These are phyloP conservation scores for Rubia tinctorum DNA, from an alignment of 305 asterid genomes.

Conservation along the genomic window DNA sequence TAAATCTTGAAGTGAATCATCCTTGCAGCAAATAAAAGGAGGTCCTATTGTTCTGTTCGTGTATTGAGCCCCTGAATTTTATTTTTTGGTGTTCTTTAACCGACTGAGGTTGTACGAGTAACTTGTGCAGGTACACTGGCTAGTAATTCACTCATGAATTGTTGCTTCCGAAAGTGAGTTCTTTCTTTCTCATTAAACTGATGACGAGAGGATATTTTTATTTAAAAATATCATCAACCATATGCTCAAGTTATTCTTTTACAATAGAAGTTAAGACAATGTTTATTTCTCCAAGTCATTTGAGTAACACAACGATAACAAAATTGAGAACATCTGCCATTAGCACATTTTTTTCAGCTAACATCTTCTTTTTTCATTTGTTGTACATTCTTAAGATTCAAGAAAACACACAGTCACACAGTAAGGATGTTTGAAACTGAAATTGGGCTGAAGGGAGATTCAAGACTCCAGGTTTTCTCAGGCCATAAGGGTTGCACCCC, in stretches of 20 bases:
- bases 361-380: no score
- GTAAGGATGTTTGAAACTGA: constrained; percentile 77
- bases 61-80: constrained; percentile 91
- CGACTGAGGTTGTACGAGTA: constrained; percentile 73
- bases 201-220: constrained; percentile 20
- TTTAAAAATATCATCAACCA: neutral
- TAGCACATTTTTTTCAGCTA: no score
- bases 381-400: no score
- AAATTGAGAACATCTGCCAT: no score
- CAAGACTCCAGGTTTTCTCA: constrained; percentile 77
- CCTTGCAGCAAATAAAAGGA: constrained; percentile 81
- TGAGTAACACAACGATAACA: constrained; percentile 20
- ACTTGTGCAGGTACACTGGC: constrained; percentile 31
- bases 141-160: constrained; percentile 17
- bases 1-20: constrained; percentile 8
- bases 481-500: constrained; percentile 70
- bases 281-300: constrained; percentile 15
- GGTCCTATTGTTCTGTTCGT: constrained; percentile 95
- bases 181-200: no score
- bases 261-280: constrained; percentile 44
- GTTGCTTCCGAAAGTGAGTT: constrained; percentile 34
- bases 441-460: constrained; percentile 77
- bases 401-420: no score
- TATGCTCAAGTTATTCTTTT: neutral
- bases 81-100: constrained; percentile 82